Percentiles rank a stretch among this genome's conserved stretches.
Conservation (phyloP, 1,139 yeast species). For the Geotrichum histeridarum region DNA sequence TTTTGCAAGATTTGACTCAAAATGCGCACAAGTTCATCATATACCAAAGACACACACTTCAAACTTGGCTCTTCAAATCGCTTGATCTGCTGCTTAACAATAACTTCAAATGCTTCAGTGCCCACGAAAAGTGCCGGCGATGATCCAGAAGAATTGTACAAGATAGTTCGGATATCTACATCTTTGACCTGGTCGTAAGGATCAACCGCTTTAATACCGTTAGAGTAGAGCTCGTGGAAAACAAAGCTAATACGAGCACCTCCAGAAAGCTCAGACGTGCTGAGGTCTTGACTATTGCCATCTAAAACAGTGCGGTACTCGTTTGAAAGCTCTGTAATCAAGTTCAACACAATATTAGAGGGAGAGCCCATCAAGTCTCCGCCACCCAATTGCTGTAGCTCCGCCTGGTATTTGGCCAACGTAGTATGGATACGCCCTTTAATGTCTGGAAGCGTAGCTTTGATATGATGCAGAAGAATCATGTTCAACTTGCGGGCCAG, state of each 20-base stretch:
- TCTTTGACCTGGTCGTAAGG: slow-evolving; percentile 97
- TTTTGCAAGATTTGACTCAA: slow-evolving; percentile 80
- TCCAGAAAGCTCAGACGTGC: slow-evolving; percentile 82
- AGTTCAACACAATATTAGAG: slow-evolving; percentile 79
- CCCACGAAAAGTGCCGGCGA: slow-evolving; percentile 96
- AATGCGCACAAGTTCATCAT: slow-evolving; percentile 90
- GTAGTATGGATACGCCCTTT: slow-evolving; percentile 87
- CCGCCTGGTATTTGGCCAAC: slow-evolving; percentile 80
- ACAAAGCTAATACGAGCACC: slow-evolving; percentile 98
- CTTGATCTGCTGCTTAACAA: slow-evolving; percentile 88
- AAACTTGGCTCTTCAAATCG: slow-evolving; percentile 95
- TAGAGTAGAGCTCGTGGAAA: slow-evolving; percentile 91
- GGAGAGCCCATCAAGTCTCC: slow-evolving; percentile 79
- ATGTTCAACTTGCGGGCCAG: slow-evolving; percentile 88
- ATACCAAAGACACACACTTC: slow-evolving; percentile 84
- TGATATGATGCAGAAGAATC: slow-evolving; percentile 86
- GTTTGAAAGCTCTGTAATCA: slow-evolving; percentile 87
- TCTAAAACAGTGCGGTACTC: slow-evolving; percentile 88
- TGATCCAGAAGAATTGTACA: slow-evolving; percentile 90
- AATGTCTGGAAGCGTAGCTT: slow-evolving; percentile 92
- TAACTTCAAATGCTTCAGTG: slow-evolving; percentile 91
- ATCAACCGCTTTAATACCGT: slow-evolving; percentile 87
- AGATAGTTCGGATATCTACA: slow-evolving; percentile 91
- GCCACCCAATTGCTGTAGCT: slow-evolving; percentile 67
- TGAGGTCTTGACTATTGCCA: slow-evolving; percentile 86